Percentiles rank a stretch among this genome's conserved stretches.
Evolutionary conservation across 768 basidiomycete genomes (phyloP).

Genomic region (Rhizopogon vulgaris): DNA sequence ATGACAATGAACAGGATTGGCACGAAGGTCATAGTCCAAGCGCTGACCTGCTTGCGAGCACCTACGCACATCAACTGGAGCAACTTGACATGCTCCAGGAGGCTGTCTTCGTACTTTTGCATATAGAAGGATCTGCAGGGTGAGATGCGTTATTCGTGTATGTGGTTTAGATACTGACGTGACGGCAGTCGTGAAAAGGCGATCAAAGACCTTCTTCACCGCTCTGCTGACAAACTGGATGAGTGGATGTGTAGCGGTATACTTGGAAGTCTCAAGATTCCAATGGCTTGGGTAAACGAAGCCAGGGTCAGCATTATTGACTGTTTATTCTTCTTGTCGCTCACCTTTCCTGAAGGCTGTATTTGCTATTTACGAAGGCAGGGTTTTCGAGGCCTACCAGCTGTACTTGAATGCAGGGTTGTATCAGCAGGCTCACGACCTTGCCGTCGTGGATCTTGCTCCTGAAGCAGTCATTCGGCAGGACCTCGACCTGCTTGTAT

Average conservation of each 20-base stretch:
- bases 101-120: constrained; percentile 83
- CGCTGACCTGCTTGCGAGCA: constrained; percentile 77
- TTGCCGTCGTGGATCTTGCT: constrained; percentile 82
- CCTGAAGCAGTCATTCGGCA: constrained; percentile 74
- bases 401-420: constrained; percentile 65
- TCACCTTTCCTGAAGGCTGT: constrained; percentile 45
- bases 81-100: constrained; percentile 74
- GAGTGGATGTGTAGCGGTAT: constrained; percentile 71
- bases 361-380: constrained; percentile 51
- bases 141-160: constrained; percentile 30
- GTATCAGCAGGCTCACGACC: constrained; percentile 70
- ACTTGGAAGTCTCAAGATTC: constrained; percentile 73
- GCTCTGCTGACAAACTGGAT: constrained; percentile 60
- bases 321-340: background rate
- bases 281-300: constrained; percentile 83
- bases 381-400: constrained; percentile 71
- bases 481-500: constrained; percentile 51
- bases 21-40: constrained; percentile 76
- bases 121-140: constrained; percentile 79
- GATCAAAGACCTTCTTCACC: constrained; percentile 71
- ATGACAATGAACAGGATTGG: constrained; percentile 37
- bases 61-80: constrained; percentile 87
- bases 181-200: constrained; percentile 68
- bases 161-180: constrained; percentile 4
- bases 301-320: constrained; percentile 54